A percentile compares a stretch with the other conserved stretches of the same genome.
These are phyloP conservation scores for Tetrahymena elliotti DNA, from an alignment of 73 alveolate species.

Conservation along the genomic window DNA sequence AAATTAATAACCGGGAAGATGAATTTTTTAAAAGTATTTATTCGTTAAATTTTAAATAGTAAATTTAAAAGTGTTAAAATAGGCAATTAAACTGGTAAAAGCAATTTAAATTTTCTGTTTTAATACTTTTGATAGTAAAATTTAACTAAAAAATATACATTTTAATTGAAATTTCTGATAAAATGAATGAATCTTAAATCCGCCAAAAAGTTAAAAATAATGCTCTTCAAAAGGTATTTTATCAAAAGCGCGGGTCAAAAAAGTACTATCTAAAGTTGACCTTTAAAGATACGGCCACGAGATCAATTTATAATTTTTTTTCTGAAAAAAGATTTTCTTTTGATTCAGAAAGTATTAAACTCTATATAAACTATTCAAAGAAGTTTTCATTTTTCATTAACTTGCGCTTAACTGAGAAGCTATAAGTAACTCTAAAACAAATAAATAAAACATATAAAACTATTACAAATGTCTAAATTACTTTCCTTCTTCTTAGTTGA, in stretches of 20 bases:
- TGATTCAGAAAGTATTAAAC: background rate
- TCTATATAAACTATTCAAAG: background rate
- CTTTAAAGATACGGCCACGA: background rate
- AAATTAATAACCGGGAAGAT: background rate
- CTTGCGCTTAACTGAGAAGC: background rate
- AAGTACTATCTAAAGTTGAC: background rate
- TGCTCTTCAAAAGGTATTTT: background rate
- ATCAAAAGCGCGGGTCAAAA: constrained; percentile 1
- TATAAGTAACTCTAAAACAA: background rate
- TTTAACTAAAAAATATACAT: background rate
- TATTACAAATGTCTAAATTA: background rate
- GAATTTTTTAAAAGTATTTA: background rate
- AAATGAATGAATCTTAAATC: background rate
- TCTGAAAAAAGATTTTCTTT: background rate
- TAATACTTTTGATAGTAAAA: background rate
- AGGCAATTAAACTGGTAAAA: background rate
- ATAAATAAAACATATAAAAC: background rate
- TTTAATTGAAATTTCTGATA: background rate
- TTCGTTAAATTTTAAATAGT: background rate
- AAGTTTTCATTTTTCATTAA: background rate
- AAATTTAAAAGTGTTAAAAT: background rate
- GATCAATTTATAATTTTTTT: background rate
- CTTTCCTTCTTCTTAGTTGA: background rate
- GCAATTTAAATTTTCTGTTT: background rate
- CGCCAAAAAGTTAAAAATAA: background rate